Conservation (phyloP, 495 filamentous ascomycete species). For the Neurospora hispaniola region DNA sequence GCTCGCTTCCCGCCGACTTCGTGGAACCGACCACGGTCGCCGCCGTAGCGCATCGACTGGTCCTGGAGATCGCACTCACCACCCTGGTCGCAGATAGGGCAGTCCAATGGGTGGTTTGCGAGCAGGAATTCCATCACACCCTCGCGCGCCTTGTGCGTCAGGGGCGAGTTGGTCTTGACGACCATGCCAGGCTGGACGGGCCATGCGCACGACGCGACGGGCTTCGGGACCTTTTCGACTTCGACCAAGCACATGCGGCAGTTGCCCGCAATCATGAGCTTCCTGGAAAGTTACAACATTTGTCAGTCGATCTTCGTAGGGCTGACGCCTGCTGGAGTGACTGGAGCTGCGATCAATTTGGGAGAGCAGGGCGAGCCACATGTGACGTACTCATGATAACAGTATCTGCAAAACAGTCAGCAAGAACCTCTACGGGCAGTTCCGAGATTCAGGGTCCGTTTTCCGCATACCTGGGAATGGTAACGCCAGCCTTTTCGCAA, state of each 20-base stretch:
- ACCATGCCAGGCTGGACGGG: conserved; percentile 98
- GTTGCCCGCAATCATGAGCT: conserved; percentile 97
- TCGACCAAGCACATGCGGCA: conserved; percentile 99
- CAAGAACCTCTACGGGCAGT: conserved; percentile 4
- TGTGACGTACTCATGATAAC: conserved; percentile 80
- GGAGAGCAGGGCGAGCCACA: conserved; percentile 7
- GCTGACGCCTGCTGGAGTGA: conserved; percentile 4
- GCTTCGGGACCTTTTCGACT: conserved; percentile 90
- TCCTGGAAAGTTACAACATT: conserved; percentile 43
- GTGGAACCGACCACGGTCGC: conserved; percentile 92
- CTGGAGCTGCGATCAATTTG: neutral
- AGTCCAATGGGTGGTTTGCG: conserved; percentile 95
- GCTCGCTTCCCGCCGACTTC: conserved; percentile 90
- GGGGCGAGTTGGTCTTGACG: conserved; percentile 91
- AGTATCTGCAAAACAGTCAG: conserved; percentile 63
- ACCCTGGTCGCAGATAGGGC: conserved; percentile 96
- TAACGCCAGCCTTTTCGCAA: conserved; percentile 91
- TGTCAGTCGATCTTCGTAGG: conserved; percentile 13
- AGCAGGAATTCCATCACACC: conserved; percentile 98
- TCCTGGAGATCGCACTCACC: conserved; percentile 98
- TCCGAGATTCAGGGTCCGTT: neutral
- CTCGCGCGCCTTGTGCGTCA: conserved; percentile 93
- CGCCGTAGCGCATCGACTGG: conserved; percentile 97
- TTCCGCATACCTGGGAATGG: conserved; percentile 63
- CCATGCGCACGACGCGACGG: conserved; percentile 97